Conservation (phyloP, 2,329 filamentous ascomycete species). For the Simplicillium sp. region DNA sequence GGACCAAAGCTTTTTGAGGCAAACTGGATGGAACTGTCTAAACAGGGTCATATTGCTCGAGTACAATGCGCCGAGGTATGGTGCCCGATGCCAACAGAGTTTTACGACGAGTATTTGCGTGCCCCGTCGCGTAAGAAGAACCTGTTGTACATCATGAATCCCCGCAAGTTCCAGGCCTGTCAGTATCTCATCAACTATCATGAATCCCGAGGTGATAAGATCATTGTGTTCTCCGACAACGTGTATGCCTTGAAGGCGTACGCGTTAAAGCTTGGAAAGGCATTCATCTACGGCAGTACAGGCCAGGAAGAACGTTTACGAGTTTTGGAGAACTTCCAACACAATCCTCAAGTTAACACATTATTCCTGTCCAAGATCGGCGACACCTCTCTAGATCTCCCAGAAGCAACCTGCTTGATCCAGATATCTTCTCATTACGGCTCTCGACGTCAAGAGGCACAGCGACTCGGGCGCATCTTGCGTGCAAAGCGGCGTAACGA, state of each 20-base stretch:
- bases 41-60: conserved; percentile 85
- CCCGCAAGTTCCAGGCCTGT: conserved; percentile 83
- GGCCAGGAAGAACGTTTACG: conserved; percentile 70
- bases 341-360: conserved; percentile 76
- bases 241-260: conserved; percentile 80
- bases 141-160: conserved; percentile 79
- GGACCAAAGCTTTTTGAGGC: conserved; percentile 90
- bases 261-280: conserved; percentile 68
- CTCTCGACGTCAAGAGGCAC: conserved; percentile 86
- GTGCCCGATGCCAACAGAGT: conserved; percentile 94
- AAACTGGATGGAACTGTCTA: conserved; percentile 92
- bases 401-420: conserved; percentile 87
- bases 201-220: conserved; percentile 83
- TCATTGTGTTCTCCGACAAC: conserved; percentile 93
- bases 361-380: conserved; percentile 93
- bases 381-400: conserved; percentile 85
- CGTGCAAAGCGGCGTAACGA: conserved; percentile 89
- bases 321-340: conserved; percentile 84
- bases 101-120: conserved; percentile 78
- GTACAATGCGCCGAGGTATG: conserved; percentile 93
- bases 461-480: conserved; percentile 79
- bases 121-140: conserved; percentile 30
- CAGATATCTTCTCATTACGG: conserved; percentile 94
- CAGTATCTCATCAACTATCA: conserved; percentile 94
- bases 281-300: conserved; percentile 80